Base-by-base conservation (phyloP, 345 rosid genomes). In the Stellera chamaejasme region DNA sequence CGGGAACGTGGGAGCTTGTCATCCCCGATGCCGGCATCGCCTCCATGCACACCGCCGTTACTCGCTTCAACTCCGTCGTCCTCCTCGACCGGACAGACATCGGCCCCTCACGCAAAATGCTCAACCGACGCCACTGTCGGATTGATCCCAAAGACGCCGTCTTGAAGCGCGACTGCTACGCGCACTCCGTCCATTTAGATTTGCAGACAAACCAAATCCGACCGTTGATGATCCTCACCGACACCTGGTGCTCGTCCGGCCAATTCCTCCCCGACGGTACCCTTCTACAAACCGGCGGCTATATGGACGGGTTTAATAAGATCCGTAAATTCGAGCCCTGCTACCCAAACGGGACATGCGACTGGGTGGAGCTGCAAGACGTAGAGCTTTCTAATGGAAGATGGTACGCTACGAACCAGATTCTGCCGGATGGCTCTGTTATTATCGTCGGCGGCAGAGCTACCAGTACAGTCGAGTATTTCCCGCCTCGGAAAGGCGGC, bases 31-130 rank as follows among this genome's bases (percentile, higher is more conserved):
- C 92, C 23, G 98, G 96, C 13, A 70, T 91, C 54, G 75, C 98
- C 60, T 87, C 98, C 60, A 91, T 91, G 96, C 98, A 91, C 83
- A 85, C 98, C 27, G 88, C 86, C 26, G 95, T 91, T 12, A 91
- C 98, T 1, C 90, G 96, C 60, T 91, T 91, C 82, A 91, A 91
- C 83, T 87, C 95, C 45, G 96, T 88, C 32, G 67, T 91, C 51
- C 88, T 91, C 63, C 70, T 91, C 14, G 98, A 91, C 71, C 75
- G 96, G 50, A 87, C 97, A 23, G 73, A 90, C 81, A 86, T 77
- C 58, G 98, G 98, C 26, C 96, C 96, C 0, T 76, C 82, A 1
- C 81, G 83, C 39, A 83, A 74, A 63, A 44, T 72, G 69, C 81
- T 85, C 13, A 82, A 60, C 10, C 68, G 52, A 39, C 78, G 79